Conservation (phyloP, 1,284 basidiomycete species). For the Trichosporon sp. region DNA sequence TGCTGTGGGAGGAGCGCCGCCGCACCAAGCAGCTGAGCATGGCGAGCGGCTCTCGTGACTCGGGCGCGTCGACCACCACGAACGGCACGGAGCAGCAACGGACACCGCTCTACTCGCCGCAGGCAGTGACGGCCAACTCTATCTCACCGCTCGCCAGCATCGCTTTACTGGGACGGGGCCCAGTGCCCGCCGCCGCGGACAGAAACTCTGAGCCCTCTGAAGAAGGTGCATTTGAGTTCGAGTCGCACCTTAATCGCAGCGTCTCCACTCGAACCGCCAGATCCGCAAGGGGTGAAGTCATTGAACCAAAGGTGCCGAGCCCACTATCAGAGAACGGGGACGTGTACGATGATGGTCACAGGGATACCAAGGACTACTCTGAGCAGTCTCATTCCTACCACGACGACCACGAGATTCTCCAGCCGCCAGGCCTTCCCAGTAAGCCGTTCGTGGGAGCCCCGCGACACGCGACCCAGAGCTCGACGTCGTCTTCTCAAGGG, state of each 20-base stretch:
- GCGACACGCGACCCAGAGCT: constrained; percentile 37
- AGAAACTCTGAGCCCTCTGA: constrained; percentile 23
- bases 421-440: constrained; percentile 9
- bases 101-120: constrained; percentile 11
- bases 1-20: constrained; percentile 48
- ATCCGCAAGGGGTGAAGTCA: constrained; percentile 40
- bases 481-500: constrained; percentile 42
- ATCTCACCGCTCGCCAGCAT: constrained; percentile 16
- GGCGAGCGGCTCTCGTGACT: constrained; percentile 10
- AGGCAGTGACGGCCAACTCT: constrained; percentile 10
- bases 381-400: constrained; percentile 7
- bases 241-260: constrained; percentile 47
- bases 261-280: constrained; percentile 50
- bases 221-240: constrained; percentile 50
- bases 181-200: not conserved
- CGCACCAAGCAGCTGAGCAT: constrained; percentile 26
- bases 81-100: not conserved
- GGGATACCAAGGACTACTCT: constrained; percentile 9
- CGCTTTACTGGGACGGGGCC: constrained; percentile 1
- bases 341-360: not conserved
- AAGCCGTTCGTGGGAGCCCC: constrained; percentile 37
- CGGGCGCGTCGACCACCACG: not conserved
- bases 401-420: not conserved
- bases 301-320: constrained; percentile 22
- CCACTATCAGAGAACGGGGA: constrained; percentile 24